Conservation (phyloP, 352 stramenopile genomes). For the Peronosclerospora sorghi region DNA sequence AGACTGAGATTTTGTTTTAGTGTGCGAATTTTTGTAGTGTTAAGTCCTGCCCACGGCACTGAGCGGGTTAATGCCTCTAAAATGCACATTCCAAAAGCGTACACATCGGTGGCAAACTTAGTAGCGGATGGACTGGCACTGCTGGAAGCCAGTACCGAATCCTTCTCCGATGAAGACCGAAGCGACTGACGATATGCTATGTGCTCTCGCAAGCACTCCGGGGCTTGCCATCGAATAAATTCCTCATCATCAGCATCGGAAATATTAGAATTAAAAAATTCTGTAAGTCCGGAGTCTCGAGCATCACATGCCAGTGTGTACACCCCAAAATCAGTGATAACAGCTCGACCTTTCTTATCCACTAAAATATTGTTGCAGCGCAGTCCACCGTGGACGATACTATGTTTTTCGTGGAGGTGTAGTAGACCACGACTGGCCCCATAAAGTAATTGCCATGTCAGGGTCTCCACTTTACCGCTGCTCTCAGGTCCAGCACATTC, state of each 20-base stretch:
- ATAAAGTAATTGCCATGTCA: slow-evolving; percentile 49
- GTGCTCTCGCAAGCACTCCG: slow-evolving; percentile 41
- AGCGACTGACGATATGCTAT: slow-evolving; percentile 21
- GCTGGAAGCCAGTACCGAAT: slow-evolving; percentile 6
- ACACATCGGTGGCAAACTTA: slow-evolving; percentile 47
- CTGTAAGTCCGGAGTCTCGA: slow-evolving; percentile 23
- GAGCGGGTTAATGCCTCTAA: slow-evolving; percentile 46
- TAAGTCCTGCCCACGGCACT: slow-evolving; percentile 35
- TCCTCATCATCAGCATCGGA: slow-evolving; percentile 32
- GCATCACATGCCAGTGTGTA: slow-evolving; percentile 28
- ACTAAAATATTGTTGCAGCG: slow-evolving; percentile 62
- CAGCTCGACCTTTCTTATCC: slow-evolving; percentile 50
- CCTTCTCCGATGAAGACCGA: slow-evolving; percentile 11
- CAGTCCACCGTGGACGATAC: slow-evolving; percentile 43
- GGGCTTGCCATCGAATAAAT: slow-evolving; percentile 53
- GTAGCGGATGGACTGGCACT: slow-evolving; percentile 12
- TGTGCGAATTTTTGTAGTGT: slow-evolving; percentile 33
- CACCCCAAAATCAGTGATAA: slow-evolving; percentile 48
- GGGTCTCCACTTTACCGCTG: slow-evolving; percentile 22
- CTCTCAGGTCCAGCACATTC: slow-evolving; percentile 15
- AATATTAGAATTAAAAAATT: slow-evolving; percentile 21
- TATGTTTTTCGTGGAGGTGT: slow-evolving; percentile 49
- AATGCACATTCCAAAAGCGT: slow-evolving; percentile 73
- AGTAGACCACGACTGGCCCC: slow-evolving; percentile 44
- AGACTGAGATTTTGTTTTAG: slow-evolving; percentile 42